Evolutionary conservation across 139 green algal genomes (phyloP).

Genomic region (Nannochloris sp.): DNA sequence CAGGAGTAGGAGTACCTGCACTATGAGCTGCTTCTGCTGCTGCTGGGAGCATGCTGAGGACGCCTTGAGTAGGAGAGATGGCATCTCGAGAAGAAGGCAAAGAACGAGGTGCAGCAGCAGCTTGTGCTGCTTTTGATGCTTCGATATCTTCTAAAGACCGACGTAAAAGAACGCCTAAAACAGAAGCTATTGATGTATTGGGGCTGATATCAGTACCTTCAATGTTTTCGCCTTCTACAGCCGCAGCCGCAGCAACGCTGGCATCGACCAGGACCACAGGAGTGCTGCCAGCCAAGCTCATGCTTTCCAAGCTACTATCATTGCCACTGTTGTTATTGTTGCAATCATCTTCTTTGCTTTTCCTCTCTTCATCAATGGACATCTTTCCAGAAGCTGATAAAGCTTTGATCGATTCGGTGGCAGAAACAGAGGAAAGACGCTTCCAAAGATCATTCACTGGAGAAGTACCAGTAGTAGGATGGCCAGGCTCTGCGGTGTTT

Average conservation of each 20-base stretch:
- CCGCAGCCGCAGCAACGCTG: neutral
- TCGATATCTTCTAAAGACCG: neutral
- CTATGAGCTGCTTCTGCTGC: neutral
- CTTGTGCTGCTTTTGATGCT: neutral
- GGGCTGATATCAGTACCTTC: neutral
- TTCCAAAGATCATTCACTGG: slow-evolving; percentile 8
- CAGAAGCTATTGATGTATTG: neutral
- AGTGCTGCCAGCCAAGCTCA: neutral
- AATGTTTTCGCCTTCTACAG: neutral
- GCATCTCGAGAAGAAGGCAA: neutral
- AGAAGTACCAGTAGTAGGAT: too few relatives aligned
- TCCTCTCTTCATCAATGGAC: too few relatives aligned
- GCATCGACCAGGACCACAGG: neutral
- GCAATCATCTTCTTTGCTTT: too few relatives aligned
- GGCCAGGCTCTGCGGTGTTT: too few relatives aligned
- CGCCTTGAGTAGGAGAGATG: neutral
- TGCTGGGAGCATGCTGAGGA: neutral
- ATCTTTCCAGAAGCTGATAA: slow-evolving; percentile 11
- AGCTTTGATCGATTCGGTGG: slow-evolving; percentile 17
- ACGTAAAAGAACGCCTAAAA: neutral
- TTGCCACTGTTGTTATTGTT: neutral
- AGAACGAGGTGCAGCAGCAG: neutral
- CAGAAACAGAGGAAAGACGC: slow-evolving; percentile 14
- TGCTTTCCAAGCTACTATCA: neutral
- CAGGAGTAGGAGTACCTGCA: neutral